These are phyloP conservation scores for Casuarina cunninghamiana DNA, from an alignment of 306 rosid species.

Conservation along the genomic window DNA sequence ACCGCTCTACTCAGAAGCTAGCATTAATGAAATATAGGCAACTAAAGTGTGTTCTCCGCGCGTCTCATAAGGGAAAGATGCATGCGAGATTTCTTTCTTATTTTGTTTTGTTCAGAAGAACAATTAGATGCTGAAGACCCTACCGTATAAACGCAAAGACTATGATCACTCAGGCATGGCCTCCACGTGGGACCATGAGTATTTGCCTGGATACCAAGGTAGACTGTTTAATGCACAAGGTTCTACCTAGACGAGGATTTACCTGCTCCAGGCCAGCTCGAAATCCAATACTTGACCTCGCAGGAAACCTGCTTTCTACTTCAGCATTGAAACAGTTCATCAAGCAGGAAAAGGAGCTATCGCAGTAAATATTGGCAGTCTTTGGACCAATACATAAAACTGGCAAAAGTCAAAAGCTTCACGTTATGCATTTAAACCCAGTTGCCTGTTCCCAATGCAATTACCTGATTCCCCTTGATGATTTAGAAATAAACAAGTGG, in stretches of 20 bases:
- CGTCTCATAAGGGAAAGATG: background rate
- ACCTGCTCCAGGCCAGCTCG: background rate
- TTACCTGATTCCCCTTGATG: background rate
- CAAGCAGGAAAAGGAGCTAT: background rate
- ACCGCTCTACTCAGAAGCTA: background rate
- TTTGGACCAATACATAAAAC: background rate
- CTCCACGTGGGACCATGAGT: background rate
- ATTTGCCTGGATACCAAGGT: background rate
- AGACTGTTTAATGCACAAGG: background rate
- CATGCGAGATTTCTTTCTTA: background rate
- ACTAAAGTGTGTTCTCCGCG: background rate
- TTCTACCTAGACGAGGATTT: background rate
- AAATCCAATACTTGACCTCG: background rate
- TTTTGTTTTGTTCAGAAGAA: background rate
- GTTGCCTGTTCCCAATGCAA: conserved; percentile 26
- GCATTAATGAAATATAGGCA: background rate
- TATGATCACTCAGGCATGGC: background rate
- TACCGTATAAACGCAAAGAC: background rate
- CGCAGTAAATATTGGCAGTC: background rate
- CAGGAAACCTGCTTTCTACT: background rate
- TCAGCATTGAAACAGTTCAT: background rate
- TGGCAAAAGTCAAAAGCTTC: conserved; percentile 9
- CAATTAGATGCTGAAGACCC: background rate
- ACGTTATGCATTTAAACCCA: conserved; percentile 23
- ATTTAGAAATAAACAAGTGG: background rate